Base-by-base conservation (phyloP, 495 filamentous ascomycete genomes). In the Talaromyces trachyspermus region DNA sequence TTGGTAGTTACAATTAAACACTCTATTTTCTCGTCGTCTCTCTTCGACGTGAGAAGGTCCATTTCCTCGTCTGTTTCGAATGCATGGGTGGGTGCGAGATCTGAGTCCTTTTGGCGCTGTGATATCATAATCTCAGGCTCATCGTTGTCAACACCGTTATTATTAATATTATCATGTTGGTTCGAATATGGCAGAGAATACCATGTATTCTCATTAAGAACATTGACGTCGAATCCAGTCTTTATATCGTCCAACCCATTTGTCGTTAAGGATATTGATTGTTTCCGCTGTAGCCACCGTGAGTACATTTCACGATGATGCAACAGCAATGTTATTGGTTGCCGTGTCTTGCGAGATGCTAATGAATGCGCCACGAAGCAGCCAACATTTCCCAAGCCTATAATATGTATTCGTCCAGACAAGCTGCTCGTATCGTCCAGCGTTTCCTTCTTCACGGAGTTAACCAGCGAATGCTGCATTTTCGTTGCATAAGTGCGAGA, bases 1-100 rank as follows among this genome's bases (percentile, higher is more conserved):
- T 87, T 79, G 9, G 76, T 72, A 2, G 84, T 80, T 19, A 97
- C 70, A 42, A 98, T 79, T 26, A 97, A 72, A 56, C 88, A 84
- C 36, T 84, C 68, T 47, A 98, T 89, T 19, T 71, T 66, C 20
- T 66, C 68, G 8, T 68, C 54, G 27, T 62, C 62, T 40, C 50
- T 49, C 51, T 51, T 46, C 32, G 56, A 20, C 30, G 56, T 23
- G 27, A 55, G 9, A 17, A 50, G 18, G 29, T 50, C 26, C 8
- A 54, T 43, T 35, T 53, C 50, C 14, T 27, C 30, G 5, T 56
- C 45, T 36, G 46, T 40, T 5, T 57, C 40, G 15, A 51, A 24
- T 17, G 17, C 25, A 44, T 44, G n/a, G n/a, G n/a, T n/a, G n/a
- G n/a, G n/a, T n/a, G n/a, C n/a, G n/a, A n/a, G n/a, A n/a, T n/a